phyloP scores from a whole-genome alignment of 108 stramenopile genomes.

The Skeletonema menzelii region DNA sequence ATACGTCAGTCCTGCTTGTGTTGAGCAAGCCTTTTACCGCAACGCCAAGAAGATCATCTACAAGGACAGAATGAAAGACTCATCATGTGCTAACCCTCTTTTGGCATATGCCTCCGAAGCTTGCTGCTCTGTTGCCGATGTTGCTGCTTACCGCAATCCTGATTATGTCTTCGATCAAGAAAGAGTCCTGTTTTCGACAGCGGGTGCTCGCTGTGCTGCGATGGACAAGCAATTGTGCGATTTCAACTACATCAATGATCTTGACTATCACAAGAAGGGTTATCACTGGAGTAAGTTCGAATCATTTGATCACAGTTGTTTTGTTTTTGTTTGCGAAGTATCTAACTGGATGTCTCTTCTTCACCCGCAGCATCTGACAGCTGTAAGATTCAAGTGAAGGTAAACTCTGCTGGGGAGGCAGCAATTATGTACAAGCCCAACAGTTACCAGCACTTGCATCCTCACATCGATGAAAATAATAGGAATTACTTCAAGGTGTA shows the following conservation, averaged over 20 bases:
- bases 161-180: constrained; percentile 42
- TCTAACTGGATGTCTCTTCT: background rate
- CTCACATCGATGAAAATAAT: background rate
- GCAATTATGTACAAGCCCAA: constrained; percentile 41
- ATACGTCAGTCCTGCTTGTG: constrained; percentile 52
- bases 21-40: constrained; percentile 57
- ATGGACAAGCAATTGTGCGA: constrained; percentile 24
- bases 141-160: constrained; percentile 12
- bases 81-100: constrained; percentile 32
- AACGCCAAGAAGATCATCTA: constrained; percentile 40
- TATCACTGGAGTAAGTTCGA: constrained; percentile 32
- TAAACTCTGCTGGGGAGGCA: constrained; percentile 47
- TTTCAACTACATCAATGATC: constrained; percentile 7
- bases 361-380: background rate
- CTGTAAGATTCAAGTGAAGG: constrained; percentile 36
- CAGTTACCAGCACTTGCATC: constrained; percentile 19
- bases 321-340: background rate
- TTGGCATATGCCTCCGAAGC: constrained; percentile 32
- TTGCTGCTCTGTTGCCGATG: constrained; percentile 32
- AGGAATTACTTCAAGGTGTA: constrained; percentile 45
- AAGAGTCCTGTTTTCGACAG: constrained; percentile 41
- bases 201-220: constrained; percentile 37
- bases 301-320: background rate
- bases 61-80: constrained; percentile 19
- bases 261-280: constrained; percentile 24